Percentiles rank a stretch among this genome's conserved stretches.
Evolutionary conservation across 352 stramenopile genomes (phyloP).

Genomic region (Pythium myriotylum): DNA sequence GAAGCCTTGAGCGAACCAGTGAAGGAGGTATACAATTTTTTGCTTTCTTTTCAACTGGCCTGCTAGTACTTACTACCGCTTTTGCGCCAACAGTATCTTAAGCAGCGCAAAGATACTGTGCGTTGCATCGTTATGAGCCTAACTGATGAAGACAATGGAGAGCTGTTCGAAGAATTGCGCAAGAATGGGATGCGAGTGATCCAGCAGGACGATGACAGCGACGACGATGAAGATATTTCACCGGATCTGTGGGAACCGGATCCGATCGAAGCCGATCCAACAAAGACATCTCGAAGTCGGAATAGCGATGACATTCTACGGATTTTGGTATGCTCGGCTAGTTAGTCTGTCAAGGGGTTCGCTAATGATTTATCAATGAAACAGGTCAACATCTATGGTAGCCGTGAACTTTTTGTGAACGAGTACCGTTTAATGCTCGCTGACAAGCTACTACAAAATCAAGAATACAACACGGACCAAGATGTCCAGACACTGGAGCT

Average conservation of each 20-base stretch:
- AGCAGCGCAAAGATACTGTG: slow-evolving; percentile 94
- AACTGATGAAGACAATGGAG: slow-evolving; percentile 88
- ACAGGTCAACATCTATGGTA: slow-evolving; percentile 97
- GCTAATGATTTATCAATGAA: too few relatives aligned
- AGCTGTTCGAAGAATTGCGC: slow-evolving; percentile 96
- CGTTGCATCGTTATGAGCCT: slow-evolving; percentile 96
- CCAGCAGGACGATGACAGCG: slow-evolving; percentile 92
- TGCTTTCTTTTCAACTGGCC: too few relatives aligned
- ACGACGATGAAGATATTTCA: slow-evolving; percentile 91
- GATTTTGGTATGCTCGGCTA: slow-evolving; percentile 82
- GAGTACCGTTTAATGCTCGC: slow-evolving; percentile 98
- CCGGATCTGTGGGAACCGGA: slow-evolving; percentile 92
- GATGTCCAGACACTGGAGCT: slow-evolving; percentile 96
- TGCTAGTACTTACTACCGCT: too few relatives aligned
- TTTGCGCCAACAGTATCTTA: slow-evolving; percentile 79
- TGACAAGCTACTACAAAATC: slow-evolving; percentile 95
- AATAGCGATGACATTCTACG: slow-evolving; percentile 95
- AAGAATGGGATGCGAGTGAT: slow-evolving; percentile 92
- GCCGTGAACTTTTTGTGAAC: slow-evolving; percentile 98
- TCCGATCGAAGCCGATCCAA: slow-evolving; percentile 82
- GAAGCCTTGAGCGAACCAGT: slow-evolving; percentile 71
- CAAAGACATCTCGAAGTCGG: slow-evolving; percentile 74
- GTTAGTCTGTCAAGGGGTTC: neutral
- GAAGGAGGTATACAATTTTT: slow-evolving; percentile 51
- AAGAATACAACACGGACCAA: slow-evolving; percentile 94